Evolutionary conservation across 2,329 filamentous ascomycete genomes (phyloP).

Genomic region (Cladosporium phlei): DNA sequence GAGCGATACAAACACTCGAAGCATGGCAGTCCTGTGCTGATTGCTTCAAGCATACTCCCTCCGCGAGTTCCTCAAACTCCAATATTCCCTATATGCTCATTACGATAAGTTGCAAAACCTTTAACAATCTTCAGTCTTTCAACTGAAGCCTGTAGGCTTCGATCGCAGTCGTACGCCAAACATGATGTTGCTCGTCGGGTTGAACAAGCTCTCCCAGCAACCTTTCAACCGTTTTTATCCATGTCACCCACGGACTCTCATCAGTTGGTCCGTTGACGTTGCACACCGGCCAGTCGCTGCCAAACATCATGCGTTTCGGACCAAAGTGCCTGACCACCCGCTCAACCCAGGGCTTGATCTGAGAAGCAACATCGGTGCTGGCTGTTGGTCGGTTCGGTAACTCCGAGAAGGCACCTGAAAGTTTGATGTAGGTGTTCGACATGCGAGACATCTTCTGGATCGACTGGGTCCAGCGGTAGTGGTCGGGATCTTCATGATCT

Average conservation of each 20-base stretch:
- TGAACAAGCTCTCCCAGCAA: slow-evolving; percentile 52
- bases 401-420: slow-evolving; percentile 82
- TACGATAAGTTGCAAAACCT: too few relatives aligned
- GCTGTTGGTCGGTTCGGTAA: slow-evolving; percentile 53
- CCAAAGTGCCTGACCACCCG: slow-evolving; percentile 70
- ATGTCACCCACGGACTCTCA: slow-evolving; percentile 66
- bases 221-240: slow-evolving; percentile 65
- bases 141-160: slow-evolving; percentile 55
- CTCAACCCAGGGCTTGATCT: slow-evolving; percentile 65
- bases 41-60: too few relatives aligned
- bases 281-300: slow-evolving; percentile 90
- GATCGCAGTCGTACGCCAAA: slow-evolving; percentile 70
- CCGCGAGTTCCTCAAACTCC: too few relatives aligned
- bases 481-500: slow-evolving; percentile 40
- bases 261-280: slow-evolving; percentile 59
- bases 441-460: slow-evolving; percentile 64
- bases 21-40: too few relatives aligned
- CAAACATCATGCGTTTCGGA: slow-evolving; percentile 74
- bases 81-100: too few relatives aligned
- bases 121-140: too few relatives aligned
- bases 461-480: slow-evolving; percentile 63
- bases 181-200: slow-evolving; percentile 57
- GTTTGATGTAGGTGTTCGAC: slow-evolving; percentile 74
- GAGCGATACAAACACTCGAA: too few relatives aligned
- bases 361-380: slow-evolving; percentile 54